phyloP scores from a whole-genome alignment of 805 yeast species.

The Pichia pseudocactophila region DNA sequence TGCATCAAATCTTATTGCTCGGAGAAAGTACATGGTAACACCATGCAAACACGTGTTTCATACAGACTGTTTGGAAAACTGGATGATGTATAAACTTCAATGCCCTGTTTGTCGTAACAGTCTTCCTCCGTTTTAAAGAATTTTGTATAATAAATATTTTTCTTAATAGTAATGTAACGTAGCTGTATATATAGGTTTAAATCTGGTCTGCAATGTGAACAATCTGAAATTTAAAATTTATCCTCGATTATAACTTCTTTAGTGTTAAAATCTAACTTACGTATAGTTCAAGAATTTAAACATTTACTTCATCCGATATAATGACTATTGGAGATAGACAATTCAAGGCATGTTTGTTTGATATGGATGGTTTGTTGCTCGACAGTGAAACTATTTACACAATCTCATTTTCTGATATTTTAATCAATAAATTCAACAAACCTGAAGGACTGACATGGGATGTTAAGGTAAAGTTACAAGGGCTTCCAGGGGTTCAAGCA shows the following conservation, averaged over 20 bases:
- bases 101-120: conserved; percentile 89
- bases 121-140: conserved; percentile 63
- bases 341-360: conserved; percentile 32
- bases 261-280: too few species aligned
- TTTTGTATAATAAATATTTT: too few species aligned
- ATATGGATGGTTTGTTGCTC: conserved; percentile 92
- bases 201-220: too few species aligned
- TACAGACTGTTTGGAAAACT: conserved; percentile 74
- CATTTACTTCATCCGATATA: neutral
- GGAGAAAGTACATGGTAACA: conserved; percentile 64
- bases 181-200: too few species aligned
- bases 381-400: conserved; percentile 93
- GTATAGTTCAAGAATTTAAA: too few species aligned
- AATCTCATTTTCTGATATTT: conserved; percentile 55
- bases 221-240: too few species aligned
- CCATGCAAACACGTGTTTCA: conserved; percentile 92
- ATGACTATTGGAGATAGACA: conserved; percentile 6
- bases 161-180: too few species aligned
- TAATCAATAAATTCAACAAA: conserved; percentile 47
- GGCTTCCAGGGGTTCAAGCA: conserved; percentile 80
- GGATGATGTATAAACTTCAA: conserved; percentile 90
- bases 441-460: conserved; percentile 81
- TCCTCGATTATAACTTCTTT: too few species aligned
- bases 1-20: conserved; percentile 21
- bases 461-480: conserved; percentile 78